Conservation (phyloP, 2,329 filamentous ascomycete species). For the Colletotrichum paranaense region DNA sequence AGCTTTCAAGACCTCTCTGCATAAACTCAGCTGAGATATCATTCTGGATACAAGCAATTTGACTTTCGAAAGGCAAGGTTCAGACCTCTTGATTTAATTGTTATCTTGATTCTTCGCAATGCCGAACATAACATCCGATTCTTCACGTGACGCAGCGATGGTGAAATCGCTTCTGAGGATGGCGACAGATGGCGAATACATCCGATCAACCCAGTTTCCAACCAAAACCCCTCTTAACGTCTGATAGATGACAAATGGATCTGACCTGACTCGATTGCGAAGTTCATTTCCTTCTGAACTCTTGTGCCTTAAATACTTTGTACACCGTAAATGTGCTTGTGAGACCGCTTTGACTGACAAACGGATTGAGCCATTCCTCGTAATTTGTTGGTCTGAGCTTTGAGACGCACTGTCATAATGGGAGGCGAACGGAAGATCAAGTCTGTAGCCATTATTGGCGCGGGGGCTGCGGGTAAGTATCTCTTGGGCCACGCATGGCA, state of each 20-base stretch:
- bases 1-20: neutral
- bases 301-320: neutral
- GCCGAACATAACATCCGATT: neutral
- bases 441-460: constrained; percentile 56
- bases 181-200: constrained; percentile 34
- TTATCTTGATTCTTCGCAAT: neutral
- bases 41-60: too few species aligned
- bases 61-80: too few species aligned
- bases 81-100: neutral
- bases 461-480: constrained; percentile 52
- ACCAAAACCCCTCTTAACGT: neutral
- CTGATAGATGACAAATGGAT: constrained; percentile 23
- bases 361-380: neutral
- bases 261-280: constrained; percentile 2
- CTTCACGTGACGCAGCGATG: constrained; percentile 33
- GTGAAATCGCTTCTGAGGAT: constrained; percentile 32
- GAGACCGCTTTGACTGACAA: neutral
- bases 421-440: constrained; percentile 43
- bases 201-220: constrained; percentile 19
- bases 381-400: neutral
- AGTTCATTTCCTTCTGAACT: neutral
- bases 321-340: neutral
- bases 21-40: neutral
- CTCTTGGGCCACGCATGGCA: neutral
- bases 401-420: constrained; percentile 13